phyloP scores from a whole-genome alignment of 345 rosid species.

The Garcia nutans region DNA sequence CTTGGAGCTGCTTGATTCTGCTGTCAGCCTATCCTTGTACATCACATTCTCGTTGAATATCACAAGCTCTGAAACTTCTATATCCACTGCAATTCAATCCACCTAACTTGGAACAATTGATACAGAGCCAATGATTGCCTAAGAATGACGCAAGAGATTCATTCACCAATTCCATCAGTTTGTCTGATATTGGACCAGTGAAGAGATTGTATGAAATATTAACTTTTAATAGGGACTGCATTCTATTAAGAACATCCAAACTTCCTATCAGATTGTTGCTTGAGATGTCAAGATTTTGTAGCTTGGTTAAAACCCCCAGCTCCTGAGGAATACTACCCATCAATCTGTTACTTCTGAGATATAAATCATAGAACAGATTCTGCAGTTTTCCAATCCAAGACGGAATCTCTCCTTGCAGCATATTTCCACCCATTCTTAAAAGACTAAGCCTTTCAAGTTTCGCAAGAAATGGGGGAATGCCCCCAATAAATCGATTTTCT shows the following conservation, averaged over 20 bases:
- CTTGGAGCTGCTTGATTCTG: too few species aligned
- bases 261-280: constrained; percentile 64
- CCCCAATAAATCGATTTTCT: constrained; percentile 58
- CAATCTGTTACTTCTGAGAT: constrained; percentile 57
- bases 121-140: constrained; percentile 62
- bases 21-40: too few species aligned
- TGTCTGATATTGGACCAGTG: constrained; percentile 61
- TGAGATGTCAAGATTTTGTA: constrained; percentile 57
- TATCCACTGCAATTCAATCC: constrained; percentile 26
- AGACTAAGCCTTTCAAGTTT: constrained; percentile 46
- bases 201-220: constrained; percentile 65
- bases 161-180: constrained; percentile 30
- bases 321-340: constrained; percentile 56
- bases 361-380: constrained; percentile 51
- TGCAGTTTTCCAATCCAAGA: constrained; percentile 46
- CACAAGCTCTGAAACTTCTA: constrained; percentile 39
- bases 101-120: constrained; percentile 39
- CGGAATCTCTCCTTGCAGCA: constrained; percentile 67
- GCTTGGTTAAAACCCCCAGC: constrained; percentile 38
- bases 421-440: constrained; percentile 62
- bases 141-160: constrained; percentile 45
- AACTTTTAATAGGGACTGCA: constrained; percentile 38
- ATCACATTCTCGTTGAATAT: too few species aligned
- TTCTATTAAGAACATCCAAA: constrained; percentile 40
- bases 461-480: constrained; percentile 57